Base-by-base conservation (phyloP, 495 filamentous ascomycete genomes). In the Tuber magnatum region DNA sequence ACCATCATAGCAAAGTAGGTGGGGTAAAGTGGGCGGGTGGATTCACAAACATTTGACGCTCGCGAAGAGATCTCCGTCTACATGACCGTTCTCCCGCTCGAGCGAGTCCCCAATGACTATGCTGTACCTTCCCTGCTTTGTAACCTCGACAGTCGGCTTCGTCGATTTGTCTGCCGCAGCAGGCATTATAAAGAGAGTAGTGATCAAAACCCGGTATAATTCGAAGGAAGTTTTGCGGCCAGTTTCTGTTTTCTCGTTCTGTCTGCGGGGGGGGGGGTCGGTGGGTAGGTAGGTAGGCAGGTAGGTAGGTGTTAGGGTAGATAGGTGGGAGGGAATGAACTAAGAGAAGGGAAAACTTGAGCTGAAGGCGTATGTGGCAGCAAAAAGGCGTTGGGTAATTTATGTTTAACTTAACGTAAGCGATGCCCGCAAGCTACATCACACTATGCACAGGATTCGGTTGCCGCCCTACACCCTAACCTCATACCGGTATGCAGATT, bases 41-140 rank as follows among this genome's bases (percentile, higher is more conserved):
- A 22, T 41, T 16, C 35, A 73, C 77, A n/a, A 43, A 80, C 79
- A 80, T 75, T 80, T 81, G 24, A 80, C 78, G 43, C 79, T 81
- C 5, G 79, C 77, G 48, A 78, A 74, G 38, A 74, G n/a, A n/a
- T 75, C 70, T 14, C 69, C 42, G 32, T 65, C 44, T 32, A 32
- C 56, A 8, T 65, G 28, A 20, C 56, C 56, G 32, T 65, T 65
- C 56, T 61, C 71, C 28, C 75, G 78, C 61, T 78, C 81, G 32
- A 80, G 72, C 39, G 74, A 72, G 72, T 81, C 44, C 20, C 79
- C 79, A 61, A 80, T 71, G 28, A 61, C 42, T 56, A 80, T 77
- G 9, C 69, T 75, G 69, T 80, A 80, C 69, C 77, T 79, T 39
- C 74, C 79, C 18, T 69, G 78, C 38, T 73, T 81, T n/a, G 71